Evolutionary conservation across 2,329 filamentous ascomycete species (phyloP).

Genomic region (Claviceps quebecensis): DNA sequence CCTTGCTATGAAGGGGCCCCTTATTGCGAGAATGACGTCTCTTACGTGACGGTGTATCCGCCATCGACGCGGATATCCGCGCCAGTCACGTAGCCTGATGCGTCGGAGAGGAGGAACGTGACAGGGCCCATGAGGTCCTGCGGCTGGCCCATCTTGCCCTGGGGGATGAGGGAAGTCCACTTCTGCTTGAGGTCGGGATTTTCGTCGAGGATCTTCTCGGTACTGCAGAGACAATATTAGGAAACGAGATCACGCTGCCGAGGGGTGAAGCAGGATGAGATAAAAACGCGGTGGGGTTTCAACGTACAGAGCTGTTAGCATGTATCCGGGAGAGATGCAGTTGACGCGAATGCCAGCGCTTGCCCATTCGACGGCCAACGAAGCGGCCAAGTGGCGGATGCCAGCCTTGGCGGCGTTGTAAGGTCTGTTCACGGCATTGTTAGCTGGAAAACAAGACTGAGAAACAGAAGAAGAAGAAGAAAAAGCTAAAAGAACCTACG

Average conservation of each 20-base stretch:
- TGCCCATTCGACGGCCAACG: slow-evolving; percentile 89
- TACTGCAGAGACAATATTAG: slow-evolving; percentile 34
- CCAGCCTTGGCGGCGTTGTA: slow-evolving; percentile 93
- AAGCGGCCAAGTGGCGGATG: slow-evolving; percentile 74
- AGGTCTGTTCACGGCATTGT: slow-evolving; percentile 32
- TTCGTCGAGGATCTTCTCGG: slow-evolving; percentile 85
- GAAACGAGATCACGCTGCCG: no score
- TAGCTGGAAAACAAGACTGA: no score
- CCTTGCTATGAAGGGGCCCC: no score
- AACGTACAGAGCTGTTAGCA: slow-evolving; percentile 80
- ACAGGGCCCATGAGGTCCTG: slow-evolving; percentile 91
- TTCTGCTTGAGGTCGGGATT: slow-evolving; percentile 80
- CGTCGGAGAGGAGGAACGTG: slow-evolving; percentile 71
- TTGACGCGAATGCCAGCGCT: slow-evolving; percentile 80
- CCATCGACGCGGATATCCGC: slow-evolving; percentile 74
- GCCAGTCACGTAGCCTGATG: slow-evolving; percentile 56
- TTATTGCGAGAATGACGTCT: not conserved
- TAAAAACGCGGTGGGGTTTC: no score
- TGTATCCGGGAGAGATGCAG: slow-evolving; percentile 90
- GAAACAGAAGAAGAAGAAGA: not conserved
- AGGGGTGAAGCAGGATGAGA: not conserved
- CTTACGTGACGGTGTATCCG: slow-evolving; percentile 69
- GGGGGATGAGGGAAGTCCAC: slow-evolving; percentile 85
- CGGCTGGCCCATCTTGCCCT: slow-evolving; percentile 84
- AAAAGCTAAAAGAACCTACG: slow-evolving; percentile 26